Percentiles rank a stretch among this genome's conserved stretches.
These are phyloP conservation scores for Macaranga tanarius DNA, from an alignment of 441 rosid species.

Conservation along the genomic window DNA sequence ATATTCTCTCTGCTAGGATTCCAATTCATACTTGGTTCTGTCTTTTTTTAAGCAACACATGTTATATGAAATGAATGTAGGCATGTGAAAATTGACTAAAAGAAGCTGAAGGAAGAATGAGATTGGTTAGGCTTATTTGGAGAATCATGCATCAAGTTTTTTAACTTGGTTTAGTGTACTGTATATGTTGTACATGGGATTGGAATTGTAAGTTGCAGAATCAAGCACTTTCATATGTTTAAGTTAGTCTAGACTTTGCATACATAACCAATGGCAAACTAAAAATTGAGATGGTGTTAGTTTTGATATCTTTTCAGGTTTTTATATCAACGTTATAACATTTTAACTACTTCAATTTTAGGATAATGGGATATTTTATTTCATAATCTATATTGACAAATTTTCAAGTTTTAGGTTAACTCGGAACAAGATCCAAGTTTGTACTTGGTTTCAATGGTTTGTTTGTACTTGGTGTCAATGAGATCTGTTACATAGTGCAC, in stretches of 20 bases:
- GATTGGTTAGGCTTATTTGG: neutral
- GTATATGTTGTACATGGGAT: neutral
- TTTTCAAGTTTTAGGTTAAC: neutral
- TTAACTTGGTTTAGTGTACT: neutral
- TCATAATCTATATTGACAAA: neutral
- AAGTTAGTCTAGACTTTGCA: no score
- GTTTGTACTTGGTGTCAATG: no score
- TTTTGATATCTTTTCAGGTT: no score
- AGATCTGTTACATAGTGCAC: no score
- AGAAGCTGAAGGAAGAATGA: neutral
- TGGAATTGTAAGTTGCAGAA: neutral
- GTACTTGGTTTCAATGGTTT: neutral
- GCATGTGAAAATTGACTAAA: neutral
- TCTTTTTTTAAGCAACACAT: neutral
- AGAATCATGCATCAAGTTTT: neutral
- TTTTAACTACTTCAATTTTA: no score
- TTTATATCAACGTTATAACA: no score
- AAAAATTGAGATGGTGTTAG: no score
- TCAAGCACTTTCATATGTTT: neutral
- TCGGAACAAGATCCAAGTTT: neutral
- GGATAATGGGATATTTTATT: neutral
- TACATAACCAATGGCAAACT: no score
- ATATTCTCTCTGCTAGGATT: neutral
- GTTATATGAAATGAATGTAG: neutral
- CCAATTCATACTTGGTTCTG: neutral